Conservation (phyloP, 148 eudicot genomes). For the Rhododendron vialii region DNA sequence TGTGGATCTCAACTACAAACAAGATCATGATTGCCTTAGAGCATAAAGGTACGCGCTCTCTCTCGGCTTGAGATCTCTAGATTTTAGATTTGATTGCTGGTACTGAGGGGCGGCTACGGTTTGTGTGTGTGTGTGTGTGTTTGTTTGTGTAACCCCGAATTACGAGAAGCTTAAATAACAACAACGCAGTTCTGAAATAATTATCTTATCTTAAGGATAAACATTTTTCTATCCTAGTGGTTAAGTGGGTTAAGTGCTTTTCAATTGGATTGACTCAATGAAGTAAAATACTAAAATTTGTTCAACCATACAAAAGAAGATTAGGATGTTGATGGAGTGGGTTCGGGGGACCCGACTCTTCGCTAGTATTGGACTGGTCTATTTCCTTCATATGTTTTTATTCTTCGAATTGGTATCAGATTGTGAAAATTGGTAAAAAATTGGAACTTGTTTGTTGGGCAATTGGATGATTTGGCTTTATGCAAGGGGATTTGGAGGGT, state of each 20-base stretch:
- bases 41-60: constrained; percentile 35
- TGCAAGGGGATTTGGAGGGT: neutral
- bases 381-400: neutral
- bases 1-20: constrained; percentile 38
- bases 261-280: neutral
- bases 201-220: neutral
- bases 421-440: neutral
- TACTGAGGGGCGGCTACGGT: neutral
- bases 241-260: neutral
- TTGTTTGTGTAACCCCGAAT: neutral
- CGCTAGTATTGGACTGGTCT: neutral
- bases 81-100: constrained; percentile 6
- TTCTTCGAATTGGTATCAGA: neutral
- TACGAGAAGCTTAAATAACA: neutral
- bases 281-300: neutral
- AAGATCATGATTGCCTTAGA: constrained; percentile 58
- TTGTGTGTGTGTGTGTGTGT: neutral
- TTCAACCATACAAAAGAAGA: neutral
- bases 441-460: neutral
- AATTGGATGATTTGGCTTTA: neutral
- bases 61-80: neutral
- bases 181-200: neutral
- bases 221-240: neutral
- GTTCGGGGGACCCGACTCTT: neutral
- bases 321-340: neutral